Base-by-base conservation (phyloP, 225 moss, liverwort and hornwort genomes). In the Sphagnum contortum region DNA sequence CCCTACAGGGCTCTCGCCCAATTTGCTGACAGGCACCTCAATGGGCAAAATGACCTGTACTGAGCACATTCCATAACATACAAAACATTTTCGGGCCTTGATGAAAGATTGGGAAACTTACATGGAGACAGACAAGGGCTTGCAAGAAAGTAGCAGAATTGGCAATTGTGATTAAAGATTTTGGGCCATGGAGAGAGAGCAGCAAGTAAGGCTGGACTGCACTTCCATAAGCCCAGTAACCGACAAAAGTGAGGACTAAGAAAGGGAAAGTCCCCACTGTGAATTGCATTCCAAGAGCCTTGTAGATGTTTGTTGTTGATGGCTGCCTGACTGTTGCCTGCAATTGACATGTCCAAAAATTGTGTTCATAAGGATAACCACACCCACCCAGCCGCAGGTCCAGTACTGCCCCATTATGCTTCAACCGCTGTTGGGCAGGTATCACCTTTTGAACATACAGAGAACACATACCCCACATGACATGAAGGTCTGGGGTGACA, bases 181-280 rank as follows among this genome's bases (percentile, higher is more conserved):
- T 80, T 53, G 83, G 83, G 4, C 77, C 77, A 1, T 74, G 70
- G 0, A 62, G 59, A 0, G 80, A 77, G 12, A 73, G 71, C 0
- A 80, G 12, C 59, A 80, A 13, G 67, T 77, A 80, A 0, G 77
- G 74, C 0, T 64, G 45, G 0, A 74, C 74, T 0, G 2, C 49
- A 50, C 72, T 77, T 46, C 83, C 83, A 3, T 83, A 83, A 0
- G 83, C 80, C 83, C 83, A 83, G 5, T 77, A 83, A 6, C 80
- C 80, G 0, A 80, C 63, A 12, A 83, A 77, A 1, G 71, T 72
- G 51, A 77, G 45, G 67, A 80, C 48, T 55, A 83, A 54, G 58
- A 83, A 71, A 2, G 74, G 80, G 65, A 80, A 70, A 48, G 72
- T 70, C n/a, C 76, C 76, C 2, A 57, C 66, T 0, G 76, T 80